Evolutionary conservation across 2,329 filamentous ascomycete species (phyloP).

Genomic region (Cladosporium velox): DNA sequence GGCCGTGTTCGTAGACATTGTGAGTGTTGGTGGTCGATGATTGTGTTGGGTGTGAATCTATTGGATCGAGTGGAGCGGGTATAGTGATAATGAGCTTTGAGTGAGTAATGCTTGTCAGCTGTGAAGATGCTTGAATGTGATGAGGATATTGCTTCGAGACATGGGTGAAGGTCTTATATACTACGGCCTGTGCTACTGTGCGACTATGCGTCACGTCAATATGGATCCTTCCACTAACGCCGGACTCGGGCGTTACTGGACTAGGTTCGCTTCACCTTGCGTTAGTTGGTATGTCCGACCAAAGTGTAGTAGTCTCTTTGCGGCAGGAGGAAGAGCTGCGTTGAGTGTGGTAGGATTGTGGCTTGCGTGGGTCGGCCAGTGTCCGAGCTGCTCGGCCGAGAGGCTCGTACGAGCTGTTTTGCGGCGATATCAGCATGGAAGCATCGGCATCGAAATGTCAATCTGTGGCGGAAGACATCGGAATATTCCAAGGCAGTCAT

Average conservation of each 20-base stretch:
- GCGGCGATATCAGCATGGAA: not conserved
- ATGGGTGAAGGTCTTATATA: not conserved
- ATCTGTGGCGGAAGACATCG: not conserved
- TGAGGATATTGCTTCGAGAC: not conserved
- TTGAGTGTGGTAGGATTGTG: not conserved
- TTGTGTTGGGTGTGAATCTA: not conserved
- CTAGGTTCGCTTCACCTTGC: too few relatives aligned
- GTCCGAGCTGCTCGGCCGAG: conserved; percentile 1
- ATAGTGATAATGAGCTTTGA: not conserved
- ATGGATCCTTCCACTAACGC: not conserved
- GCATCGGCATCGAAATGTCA: not conserved
- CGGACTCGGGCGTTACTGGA: not conserved
- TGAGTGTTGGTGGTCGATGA: not conserved
- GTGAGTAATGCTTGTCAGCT: not conserved
- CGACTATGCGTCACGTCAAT: not conserved
- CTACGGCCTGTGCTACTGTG: too few relatives aligned
- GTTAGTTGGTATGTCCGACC: not conserved
- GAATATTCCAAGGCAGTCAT: not conserved
- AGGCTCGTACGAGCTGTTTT: not conserved
- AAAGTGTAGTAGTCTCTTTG: not conserved
- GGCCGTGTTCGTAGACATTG: conserved; percentile 12
- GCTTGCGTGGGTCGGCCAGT: not conserved
- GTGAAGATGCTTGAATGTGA: not conserved
- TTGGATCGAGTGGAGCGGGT: not conserved
- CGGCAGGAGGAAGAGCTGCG: not conserved